phyloP scores from a whole-genome alignment of 2,329 filamentous ascomycete genomes.

The Podosphaera leucotricha region DNA sequence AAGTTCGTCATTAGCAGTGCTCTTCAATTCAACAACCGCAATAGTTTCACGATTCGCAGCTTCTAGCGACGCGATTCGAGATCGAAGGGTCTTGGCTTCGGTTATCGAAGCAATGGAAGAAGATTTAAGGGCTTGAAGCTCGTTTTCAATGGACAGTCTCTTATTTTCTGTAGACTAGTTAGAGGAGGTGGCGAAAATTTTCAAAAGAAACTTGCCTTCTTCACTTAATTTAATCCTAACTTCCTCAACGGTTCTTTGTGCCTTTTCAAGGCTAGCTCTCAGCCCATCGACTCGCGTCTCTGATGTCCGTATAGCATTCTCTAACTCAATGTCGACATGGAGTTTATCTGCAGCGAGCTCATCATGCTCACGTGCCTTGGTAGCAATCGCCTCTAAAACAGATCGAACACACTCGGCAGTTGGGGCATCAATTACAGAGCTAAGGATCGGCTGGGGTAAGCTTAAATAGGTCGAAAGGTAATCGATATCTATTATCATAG shows the following conservation, averaged over 20 bases:
- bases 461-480: constrained; percentile 51
- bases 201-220: constrained; percentile 36
- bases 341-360: constrained; percentile 70
- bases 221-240: constrained; percentile 58
- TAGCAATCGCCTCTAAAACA: constrained; percentile 49
- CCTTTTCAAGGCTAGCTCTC: constrained; percentile 62
- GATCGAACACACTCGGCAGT: constrained; percentile 57
- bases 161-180: constrained; percentile 38
- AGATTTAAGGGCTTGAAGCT: constrained; percentile 56
- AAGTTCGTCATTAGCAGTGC: constrained; percentile 61
- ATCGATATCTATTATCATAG: constrained; percentile 39
- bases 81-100: constrained; percentile 52
- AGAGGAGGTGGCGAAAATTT: constrained; percentile 1
- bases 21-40: constrained; percentile 73
- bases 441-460: constrained; percentile 39
- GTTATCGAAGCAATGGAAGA: constrained; percentile 51
- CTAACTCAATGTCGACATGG: constrained; percentile 73
- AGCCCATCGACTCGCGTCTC: constrained; percentile 65
- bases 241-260: constrained; percentile 61
- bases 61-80: constrained; percentile 69
- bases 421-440: constrained; percentile 37
- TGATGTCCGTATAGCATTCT: constrained; percentile 63
- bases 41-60: constrained; percentile 80
- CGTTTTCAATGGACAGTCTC: constrained; percentile 53
- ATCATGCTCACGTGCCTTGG: constrained; percentile 65